Percentiles rank a stretch among this genome's conserved stretches.
phyloP scores from a whole-genome alignment of 73 alveolate species.

The Paramecium tetraurelia region DNA sequence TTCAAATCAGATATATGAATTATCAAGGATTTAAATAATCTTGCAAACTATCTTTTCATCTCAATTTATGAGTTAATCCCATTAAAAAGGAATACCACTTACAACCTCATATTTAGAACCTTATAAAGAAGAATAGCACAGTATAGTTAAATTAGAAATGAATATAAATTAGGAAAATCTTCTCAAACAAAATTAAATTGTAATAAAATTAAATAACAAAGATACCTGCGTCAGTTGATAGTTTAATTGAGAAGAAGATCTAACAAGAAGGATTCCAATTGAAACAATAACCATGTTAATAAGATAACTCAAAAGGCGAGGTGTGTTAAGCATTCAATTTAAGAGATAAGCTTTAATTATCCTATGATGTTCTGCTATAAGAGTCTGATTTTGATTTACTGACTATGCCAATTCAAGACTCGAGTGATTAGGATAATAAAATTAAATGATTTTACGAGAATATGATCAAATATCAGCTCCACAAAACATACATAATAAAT shows the following conservation, averaged over 20 bases:
- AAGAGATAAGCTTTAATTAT: not conserved
- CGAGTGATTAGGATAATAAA: not conserved
- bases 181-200: not conserved
- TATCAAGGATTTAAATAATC: constrained; percentile 15
- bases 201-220: not conserved
- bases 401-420: not conserved
- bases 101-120: not conserved
- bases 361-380: not conserved
- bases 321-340: not conserved
- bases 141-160: not conserved
- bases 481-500: constrained; percentile 47
- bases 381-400: not conserved
- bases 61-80: not conserved
- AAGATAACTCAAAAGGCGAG: not conserved
- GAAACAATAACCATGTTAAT: not conserved
- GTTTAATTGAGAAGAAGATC: not conserved
- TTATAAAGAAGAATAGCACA: not conserved
- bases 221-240: not conserved
- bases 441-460: not conserved
- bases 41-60: not conserved
- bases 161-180: not conserved
- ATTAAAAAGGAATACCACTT: not conserved
- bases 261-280: not conserved
- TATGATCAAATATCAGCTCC: constrained; percentile 40
- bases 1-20: constrained; percentile 8